Percentiles rank a stretch among this genome's conserved stretches.
These are phyloP conservation scores for Ascosphaera acerosa DNA, from an alignment of 2,329 filamentous ascomycete genomes.

Conservation along the genomic window DNA sequence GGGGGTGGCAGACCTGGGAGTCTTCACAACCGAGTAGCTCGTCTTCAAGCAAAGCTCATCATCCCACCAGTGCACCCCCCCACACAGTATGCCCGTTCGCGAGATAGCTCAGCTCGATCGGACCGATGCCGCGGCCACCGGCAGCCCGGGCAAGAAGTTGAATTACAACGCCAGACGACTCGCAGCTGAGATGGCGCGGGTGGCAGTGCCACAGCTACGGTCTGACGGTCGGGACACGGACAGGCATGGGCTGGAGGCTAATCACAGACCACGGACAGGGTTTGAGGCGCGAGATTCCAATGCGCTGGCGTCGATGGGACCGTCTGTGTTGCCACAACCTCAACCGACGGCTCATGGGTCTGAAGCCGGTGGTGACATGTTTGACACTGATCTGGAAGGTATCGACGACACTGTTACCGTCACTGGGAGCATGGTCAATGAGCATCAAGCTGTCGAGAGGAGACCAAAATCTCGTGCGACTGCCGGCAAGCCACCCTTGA, in stretches of 20 bases:
- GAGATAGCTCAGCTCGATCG: too few species aligned
- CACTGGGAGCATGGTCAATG: slow-evolving; percentile 15
- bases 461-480: slow-evolving; percentile 5
- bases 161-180: slow-evolving; percentile 12
- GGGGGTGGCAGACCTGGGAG: too few species aligned
- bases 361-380: slow-evolving; percentile 11
- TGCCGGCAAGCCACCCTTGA: slow-evolving; percentile 2
- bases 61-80: too few species aligned
- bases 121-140: too few species aligned
- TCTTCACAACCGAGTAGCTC: too few species aligned
- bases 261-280: neutral
- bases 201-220: slow-evolving; percentile 12
- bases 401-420: slow-evolving; percentile 20
- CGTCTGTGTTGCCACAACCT: neutral
- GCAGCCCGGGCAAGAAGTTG: too few species aligned
- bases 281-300: neutral
- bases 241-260: neutral
- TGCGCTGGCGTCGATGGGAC: neutral
- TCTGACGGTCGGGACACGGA: slow-evolving; percentile 5
- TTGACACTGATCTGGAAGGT: slow-evolving; percentile 20
- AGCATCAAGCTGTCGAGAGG: slow-evolving; percentile 8
- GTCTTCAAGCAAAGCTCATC: too few species aligned
- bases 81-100: too few species aligned
- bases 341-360: neutral
- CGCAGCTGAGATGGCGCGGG: slow-evolving; percentile 13